These are phyloP conservation scores for Blastocystis sp. DNA, from an alignment of 352 stramenopile genomes.

Conservation along the genomic window DNA sequence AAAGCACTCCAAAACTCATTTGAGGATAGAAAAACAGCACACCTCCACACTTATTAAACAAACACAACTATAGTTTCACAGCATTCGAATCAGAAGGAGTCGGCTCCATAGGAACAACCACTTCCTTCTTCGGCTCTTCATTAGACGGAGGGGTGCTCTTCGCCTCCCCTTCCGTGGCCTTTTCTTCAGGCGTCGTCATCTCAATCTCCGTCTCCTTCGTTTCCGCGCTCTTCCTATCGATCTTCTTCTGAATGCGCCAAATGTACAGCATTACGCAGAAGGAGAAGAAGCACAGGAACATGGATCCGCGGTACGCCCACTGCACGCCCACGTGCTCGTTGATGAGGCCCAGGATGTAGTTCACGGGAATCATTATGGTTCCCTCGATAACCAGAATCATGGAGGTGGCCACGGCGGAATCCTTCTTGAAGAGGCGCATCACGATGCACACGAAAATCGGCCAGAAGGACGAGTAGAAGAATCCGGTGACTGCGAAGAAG, in stretches of 20 bases:
- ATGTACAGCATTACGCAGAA: too few species aligned
- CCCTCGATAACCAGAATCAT: slow-evolving; percentile 9
- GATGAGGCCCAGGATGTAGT: background rate
- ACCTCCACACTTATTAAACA: too few species aligned
- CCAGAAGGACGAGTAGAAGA: slow-evolving; percentile 28
- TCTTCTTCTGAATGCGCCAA: too few species aligned
- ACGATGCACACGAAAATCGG: slow-evolving; percentile 31
- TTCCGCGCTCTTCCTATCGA: background rate
- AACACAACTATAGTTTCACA: too few species aligned
- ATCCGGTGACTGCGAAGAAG: slow-evolving; percentile 17
- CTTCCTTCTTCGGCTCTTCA: too few species aligned
- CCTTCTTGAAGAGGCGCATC: slow-evolving; percentile 22
- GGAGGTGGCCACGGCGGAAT: background rate
- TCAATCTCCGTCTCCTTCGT: background rate
- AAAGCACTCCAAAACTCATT: too few species aligned
- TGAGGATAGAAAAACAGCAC: too few species aligned
- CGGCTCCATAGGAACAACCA: too few species aligned
- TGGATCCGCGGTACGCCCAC: background rate
- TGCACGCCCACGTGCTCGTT: slow-evolving; percentile 14
- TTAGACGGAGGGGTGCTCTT: background rate
- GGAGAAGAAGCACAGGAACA: background rate
- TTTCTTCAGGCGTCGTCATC: background rate
- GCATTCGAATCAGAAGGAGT: too few species aligned
- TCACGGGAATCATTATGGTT: background rate
- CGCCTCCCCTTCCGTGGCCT: background rate